Base-by-base conservation (phyloP, 495 filamentous ascomycete genomes). In the Aspergillus olivimuriae region DNA sequence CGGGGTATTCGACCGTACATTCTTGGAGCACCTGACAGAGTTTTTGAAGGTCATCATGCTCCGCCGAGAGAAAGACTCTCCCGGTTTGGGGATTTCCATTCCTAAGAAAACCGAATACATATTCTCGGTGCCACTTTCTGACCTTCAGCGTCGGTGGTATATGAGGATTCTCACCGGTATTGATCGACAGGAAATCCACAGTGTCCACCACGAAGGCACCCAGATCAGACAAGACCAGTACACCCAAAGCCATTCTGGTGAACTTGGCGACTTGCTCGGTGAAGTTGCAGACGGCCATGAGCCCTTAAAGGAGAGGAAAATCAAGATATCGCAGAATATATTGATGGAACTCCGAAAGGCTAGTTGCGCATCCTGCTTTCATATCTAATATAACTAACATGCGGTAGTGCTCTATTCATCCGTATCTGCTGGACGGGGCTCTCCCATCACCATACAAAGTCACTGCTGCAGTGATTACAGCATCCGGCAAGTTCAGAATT, bases 81-180 rank as follows among this genome's bases (percentile, higher is more conserved):
- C 72, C 1, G 74, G 70, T 2, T 72, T 83, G 1, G 70, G 78
- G 17, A 59, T 84, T 9, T 68, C 71, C 20, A 63, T 86, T 9
- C 82, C 79, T 1, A 62, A 65, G 5, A 84, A 83, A 48, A 73
- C 68, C 18, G 81, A 84, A 40, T 65, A 81, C 0, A 57, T 77
- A 7, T 58, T 86, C 5, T 81, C 75, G 23, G 73, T 82, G 0
- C 81, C 81, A 0, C 59, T 84, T 2, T 75, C 77, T 0, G 75
- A 78, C 0, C 72, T 82, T 64, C 81, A 86, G 49, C 54, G 69
- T 4, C 75, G 74, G 18, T 83, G 77, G 74, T 86, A 86, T 37
- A 66, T 65, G 23, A 65, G 76, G 4, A 62, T 83, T 15, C 58
- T 86, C 14, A 84, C 81, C 0, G 71, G 75, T 5, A 59, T 72